Percentiles rank a stretch among this genome's conserved stretches.
Conservation (phyloP, 2,329 filamentous ascomycete species). For the Penicillium oxalicum region DNA sequence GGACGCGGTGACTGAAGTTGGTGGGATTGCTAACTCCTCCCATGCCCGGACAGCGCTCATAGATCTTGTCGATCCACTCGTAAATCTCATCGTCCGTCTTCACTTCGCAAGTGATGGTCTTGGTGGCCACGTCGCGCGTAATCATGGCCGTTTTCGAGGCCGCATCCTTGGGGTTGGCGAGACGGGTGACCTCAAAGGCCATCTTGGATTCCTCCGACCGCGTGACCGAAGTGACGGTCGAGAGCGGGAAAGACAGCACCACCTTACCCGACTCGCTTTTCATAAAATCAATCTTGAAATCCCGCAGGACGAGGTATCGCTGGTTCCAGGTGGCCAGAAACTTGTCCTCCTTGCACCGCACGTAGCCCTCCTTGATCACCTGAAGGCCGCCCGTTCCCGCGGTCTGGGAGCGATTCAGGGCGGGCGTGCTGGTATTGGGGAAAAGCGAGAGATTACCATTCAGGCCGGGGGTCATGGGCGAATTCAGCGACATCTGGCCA, state of each 20-base stretch:
- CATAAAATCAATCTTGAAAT: constrained; percentile 89
- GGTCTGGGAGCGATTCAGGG: constrained; percentile 56
- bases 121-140: constrained; percentile 72
- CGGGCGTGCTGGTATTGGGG: constrained; percentile 66
- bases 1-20: constrained; percentile 94
- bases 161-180: constrained; percentile 54
- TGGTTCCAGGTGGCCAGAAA: constrained; percentile 79
- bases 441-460: constrained; percentile 52
- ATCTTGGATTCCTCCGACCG: constrained; percentile 86
- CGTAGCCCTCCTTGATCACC: constrained; percentile 61
- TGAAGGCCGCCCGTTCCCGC: constrained; percentile 63
- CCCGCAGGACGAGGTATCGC: constrained; percentile 84
- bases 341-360: constrained; percentile 70
- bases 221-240: constrained; percentile 83
- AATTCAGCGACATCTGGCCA: constrained; percentile 62
- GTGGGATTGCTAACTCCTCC: constrained; percentile 97
- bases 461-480: constrained; percentile 52
- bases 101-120: constrained; percentile 84
- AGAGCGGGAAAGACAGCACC: constrained; percentile 75
- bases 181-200: constrained; percentile 87
- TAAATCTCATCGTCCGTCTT: constrained; percentile 96
- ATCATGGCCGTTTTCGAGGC: constrained; percentile 62
- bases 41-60: constrained; percentile 93
- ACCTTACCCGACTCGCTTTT: constrained; percentile 86
- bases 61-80: constrained; percentile 98